These are phyloP conservation scores for Penicillium hesseltinei DNA, from an alignment of 2,329 filamentous ascomycete species.

Conservation along the genomic window DNA sequence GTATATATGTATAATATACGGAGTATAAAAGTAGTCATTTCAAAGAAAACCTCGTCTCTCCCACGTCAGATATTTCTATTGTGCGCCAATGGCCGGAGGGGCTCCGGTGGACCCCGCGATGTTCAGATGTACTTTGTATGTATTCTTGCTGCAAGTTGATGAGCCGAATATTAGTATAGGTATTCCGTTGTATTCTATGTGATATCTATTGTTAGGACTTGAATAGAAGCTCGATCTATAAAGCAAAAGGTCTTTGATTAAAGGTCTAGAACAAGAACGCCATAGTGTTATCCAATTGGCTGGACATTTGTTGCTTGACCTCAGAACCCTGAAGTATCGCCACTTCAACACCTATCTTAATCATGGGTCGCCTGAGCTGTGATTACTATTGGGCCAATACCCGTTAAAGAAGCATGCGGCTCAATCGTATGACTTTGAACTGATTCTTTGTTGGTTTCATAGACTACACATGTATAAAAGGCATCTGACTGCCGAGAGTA, in stretches of 20 bases:
- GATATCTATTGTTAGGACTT: background rate
- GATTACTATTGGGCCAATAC: background rate
- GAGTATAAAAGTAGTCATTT: slow-evolving; percentile 1
- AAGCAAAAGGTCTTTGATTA: background rate
- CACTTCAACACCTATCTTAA: slow-evolving; percentile 5
- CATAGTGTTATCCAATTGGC: slow-evolving; percentile 13
- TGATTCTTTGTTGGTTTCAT: background rate
- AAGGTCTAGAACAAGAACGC: background rate
- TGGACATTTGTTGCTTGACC: slow-evolving; percentile 4
- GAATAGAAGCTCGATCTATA: background rate
- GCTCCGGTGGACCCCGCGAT: slow-evolving; percentile 24
- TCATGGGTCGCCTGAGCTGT: background rate
- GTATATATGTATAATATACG: background rate
- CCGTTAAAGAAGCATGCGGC: background rate
- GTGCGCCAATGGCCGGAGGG: slow-evolving; percentile 12
- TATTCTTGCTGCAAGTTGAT: slow-evolving; percentile 6
- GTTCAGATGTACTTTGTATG: background rate
- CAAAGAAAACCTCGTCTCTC: background rate
- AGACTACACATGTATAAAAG: background rate
- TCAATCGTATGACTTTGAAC: background rate
- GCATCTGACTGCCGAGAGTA: background rate
- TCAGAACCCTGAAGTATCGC: slow-evolving; percentile 9
- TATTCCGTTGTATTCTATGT: background rate
- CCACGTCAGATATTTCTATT: slow-evolving; percentile 13
- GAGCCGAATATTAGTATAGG: background rate